Evolutionary conservation across 2,329 filamentous ascomycete species (phyloP).

Genomic region (Cadophora sp.): DNA sequence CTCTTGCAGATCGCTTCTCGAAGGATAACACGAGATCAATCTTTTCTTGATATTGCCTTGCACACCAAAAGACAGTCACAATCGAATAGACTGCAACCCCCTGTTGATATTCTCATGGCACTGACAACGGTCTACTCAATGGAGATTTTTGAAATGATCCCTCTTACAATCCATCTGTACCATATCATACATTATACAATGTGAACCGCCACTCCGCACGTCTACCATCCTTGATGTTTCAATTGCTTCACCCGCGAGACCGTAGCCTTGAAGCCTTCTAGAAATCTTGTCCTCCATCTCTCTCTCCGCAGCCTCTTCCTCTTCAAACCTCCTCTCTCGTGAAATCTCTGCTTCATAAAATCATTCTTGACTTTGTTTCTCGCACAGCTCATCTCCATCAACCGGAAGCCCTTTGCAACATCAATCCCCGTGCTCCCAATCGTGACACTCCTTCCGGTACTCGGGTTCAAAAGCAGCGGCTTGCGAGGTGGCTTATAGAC

Average conservation of each 20-base stretch:
- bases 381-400: conserved; percentile 50
- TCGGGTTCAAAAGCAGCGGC: conserved; percentile 37
- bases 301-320: conserved; percentile 75
- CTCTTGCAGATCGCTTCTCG: too few species aligned
- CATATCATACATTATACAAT: conserved; percentile 28
- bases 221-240: conserved; percentile 79
- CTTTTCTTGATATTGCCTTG: too few species aligned
- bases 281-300: conserved; percentile 74
- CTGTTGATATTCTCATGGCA: too few species aligned
- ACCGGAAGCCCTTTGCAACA: conserved; percentile 35
- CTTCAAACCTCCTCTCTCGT: conserved; percentile 79
- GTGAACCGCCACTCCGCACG: not conserved
- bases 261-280: conserved; percentile 69
- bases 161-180: not conserved
- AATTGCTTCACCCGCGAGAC: conserved; percentile 71
- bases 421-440: conserved; percentile 34
- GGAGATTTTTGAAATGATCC: too few species aligned
- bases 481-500: conserved; percentile 11
- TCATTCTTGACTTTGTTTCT: conserved; percentile 66
- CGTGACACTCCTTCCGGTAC: conserved; percentile 37
- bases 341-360: conserved; percentile 65
- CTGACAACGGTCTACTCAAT: too few species aligned
- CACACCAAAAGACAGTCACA: too few species aligned
- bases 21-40: too few species aligned
- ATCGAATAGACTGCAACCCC: too few species aligned